phyloP scores from a whole-genome alignment of 1,284 basidiomycete species.

The Cutaneotrichosporon sp. region DNA sequence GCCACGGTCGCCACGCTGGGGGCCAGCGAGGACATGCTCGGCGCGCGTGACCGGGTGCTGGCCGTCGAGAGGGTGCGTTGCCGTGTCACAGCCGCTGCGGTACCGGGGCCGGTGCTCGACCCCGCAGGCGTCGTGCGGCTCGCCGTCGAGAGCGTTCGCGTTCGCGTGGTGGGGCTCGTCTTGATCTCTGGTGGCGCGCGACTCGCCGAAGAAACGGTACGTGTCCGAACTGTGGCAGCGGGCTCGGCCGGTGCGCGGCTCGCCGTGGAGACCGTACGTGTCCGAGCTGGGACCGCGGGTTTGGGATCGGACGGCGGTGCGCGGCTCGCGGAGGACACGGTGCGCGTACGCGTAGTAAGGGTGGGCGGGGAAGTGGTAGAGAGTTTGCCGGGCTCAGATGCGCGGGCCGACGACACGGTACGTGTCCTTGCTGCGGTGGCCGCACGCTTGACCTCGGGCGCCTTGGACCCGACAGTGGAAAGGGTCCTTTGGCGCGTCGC shows the following conservation, averaged over 20 bases:
- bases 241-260: background rate
- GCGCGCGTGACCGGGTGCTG: conserved; percentile 13
- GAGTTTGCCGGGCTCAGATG: background rate
- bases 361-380: background rate
- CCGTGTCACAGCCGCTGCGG: background rate
- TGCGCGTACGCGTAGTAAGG: background rate
- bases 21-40: conserved; percentile 20
- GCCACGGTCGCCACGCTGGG: conserved; percentile 18
- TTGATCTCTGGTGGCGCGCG: background rate
- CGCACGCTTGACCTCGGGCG: background rate
- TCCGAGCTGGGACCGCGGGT: background rate
- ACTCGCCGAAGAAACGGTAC: background rate
- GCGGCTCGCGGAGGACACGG: background rate
- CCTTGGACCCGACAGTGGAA: background rate
- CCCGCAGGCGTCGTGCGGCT: background rate
- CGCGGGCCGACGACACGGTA: background rate
- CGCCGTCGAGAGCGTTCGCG: conserved; percentile 1
- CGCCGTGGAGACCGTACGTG: background rate
- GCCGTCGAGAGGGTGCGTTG: conserved; percentile 16
- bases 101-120: background rate
- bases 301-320: background rate
- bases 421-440: background rate
- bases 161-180: background rate
- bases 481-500: background rate
- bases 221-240: background rate